Evolutionary conservation across 2,329 filamentous ascomycete genomes (phyloP).

Genomic region (Aspergillus transmontanensis): DNA sequence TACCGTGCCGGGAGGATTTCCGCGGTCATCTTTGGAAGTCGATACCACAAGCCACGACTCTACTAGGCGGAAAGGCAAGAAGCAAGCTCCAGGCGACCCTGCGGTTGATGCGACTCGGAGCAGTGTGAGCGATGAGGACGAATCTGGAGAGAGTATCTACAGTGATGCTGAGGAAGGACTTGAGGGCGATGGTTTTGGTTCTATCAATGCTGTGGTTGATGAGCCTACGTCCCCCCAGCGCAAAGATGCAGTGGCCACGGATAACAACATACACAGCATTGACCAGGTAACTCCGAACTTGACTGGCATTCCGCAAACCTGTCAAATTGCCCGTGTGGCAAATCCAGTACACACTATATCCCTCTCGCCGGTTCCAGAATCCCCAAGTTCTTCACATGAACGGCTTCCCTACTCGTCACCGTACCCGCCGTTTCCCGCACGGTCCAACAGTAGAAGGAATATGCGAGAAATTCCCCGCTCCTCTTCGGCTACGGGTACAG

Average conservation of each 20-base stretch:
- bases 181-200: slow-evolving; percentile 50
- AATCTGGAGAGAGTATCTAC: slow-evolving; percentile 50
- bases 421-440: slow-evolving; percentile 19
- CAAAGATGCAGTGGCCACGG: neutral
- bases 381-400: slow-evolving; percentile 19
- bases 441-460: neutral
- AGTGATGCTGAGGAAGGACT: slow-evolving; percentile 48
- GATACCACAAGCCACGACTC: slow-evolving; percentile 13
- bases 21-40: slow-evolving; percentile 34
- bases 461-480: slow-evolving; percentile 4
- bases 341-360: slow-evolving; percentile 23
- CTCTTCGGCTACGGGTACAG: slow-evolving; percentile 15
- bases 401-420: slow-evolving; percentile 20
- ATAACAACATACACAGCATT: neutral
- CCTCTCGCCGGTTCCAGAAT: slow-evolving; percentile 20
- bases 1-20: slow-evolving; percentile 64
- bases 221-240: slow-evolving; percentile 6
- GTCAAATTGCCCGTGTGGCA: slow-evolving; percentile 22
- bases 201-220: slow-evolving; percentile 51
- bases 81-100: slow-evolving; percentile 3
- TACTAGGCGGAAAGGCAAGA: slow-evolving; percentile 15
- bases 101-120: slow-evolving; percentile 18
- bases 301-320: slow-evolving; percentile 17
- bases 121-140: slow-evolving; percentile 35
- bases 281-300: neutral